Evolutionary conservation across 148 eudicot genomes (phyloP), one percentile per base, ranked within the genome.

Genomic region (Mesembryanthemum crystallinum): DNA sequence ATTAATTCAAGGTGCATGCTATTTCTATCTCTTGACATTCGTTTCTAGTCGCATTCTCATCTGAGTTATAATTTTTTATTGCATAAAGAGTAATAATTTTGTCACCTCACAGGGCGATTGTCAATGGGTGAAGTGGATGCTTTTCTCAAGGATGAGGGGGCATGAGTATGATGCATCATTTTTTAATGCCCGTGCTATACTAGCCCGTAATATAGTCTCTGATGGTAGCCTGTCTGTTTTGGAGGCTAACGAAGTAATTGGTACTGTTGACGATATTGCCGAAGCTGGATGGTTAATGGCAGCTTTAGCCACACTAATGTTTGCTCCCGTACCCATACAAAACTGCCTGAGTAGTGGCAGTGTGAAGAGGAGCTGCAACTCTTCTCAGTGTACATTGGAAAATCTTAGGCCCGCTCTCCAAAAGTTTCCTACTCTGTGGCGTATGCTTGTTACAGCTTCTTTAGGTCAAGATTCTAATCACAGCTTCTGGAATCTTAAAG

Each of bases 101-200:
- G 65, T 47, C 68, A 80, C 35, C 64, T 70, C 79, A 30, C 89
- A 94, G 98, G 93, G 91, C 39, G 97, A 95, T 76, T 86, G 87
- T 80, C 88, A 90, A 66, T 92, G 99, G 99, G 96, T 90, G 67
- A 95, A 88, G 71, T 95, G 97, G 96, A 82, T 95, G 87, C 85
- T 92, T 64, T 86, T 90, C 60, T 87, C 88, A 67, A 88, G 94
- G 85, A 78, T 87, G 71, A 90, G 91, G 76, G 99, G 99, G 76
- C 89, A 81, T 65, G 99, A 95, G 80, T 95, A 95, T 79, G 97
- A 94, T 71, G 93, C 97, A 83, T 95, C 99, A 70, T 91, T 95
- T 72, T 89, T 85, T 71, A 92, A 92, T 91, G 96, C 96, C 17
- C 97, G 92, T 67, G 88, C 96, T 28, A 84, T 95, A 80, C 74